Base-by-base conservation (phyloP, 805 yeast genomes). In the Candida hispaniensis region DNA sequence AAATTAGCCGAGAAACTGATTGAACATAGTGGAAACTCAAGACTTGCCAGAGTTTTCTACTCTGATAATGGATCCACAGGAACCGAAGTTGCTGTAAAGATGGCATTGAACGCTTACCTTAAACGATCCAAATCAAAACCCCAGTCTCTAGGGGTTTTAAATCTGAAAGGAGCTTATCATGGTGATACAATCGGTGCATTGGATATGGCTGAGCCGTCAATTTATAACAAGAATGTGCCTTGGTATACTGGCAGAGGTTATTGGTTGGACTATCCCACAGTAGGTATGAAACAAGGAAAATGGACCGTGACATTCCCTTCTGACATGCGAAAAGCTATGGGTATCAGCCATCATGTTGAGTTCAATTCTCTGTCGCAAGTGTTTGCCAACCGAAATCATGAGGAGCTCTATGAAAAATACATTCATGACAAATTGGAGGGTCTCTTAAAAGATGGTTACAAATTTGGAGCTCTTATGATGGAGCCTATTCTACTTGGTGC, bases 11-110 rank as follows among this genome's bases (percentile, higher is more conserved):
- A 44, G 11, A 30, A 23, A 2, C 16, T 48, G 15, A 25, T 47
- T 6, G 25, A 24, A 22, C 21, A 25, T 11, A 23, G 45, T 7
- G 30, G 33, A 18, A 48, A 47, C 33, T 38, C 44, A 9, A 30
- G 46, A 7, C 29, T 44, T 4, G 18, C 19, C 11, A 32, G 48
- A 6, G 50, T 44, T 6, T 48, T 47, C 28, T 48, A 46, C 23
- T 45, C 51, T 6, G 52, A 48, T 27, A 47, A 48, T 23, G 52
- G 52, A n/a, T 41, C 47, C 9, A 48, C 52, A 13, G 51, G 45
- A 18, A 41, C 48, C 14, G 52, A 48, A 32, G 51, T 48, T 13
- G 51, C 52, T 7, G 24, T 47, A 7, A 48, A 48, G 26, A 48
- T 48, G 51, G 52, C 50, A 7, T 28, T 48, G 25, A 46, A 45